A percentile compares a stretch with the other conserved stretches of the same genome.
phyloP scores from a whole-genome alignment of 306 rosid species.

The Mimosa pudica region DNA sequence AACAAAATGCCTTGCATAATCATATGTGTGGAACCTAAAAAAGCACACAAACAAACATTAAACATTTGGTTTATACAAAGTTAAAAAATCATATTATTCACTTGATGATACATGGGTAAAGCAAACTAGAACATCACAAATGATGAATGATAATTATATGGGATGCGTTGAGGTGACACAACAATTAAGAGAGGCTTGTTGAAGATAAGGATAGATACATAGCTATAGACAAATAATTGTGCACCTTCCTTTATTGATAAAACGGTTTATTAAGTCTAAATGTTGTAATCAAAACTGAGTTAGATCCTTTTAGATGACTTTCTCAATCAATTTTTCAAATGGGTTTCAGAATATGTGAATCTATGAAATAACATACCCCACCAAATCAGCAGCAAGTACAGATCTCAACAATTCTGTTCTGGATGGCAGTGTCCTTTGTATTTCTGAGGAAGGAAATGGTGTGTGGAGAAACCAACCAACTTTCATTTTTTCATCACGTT shows the following conservation, averaged over 20 bases:
- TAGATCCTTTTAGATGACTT: conserved; percentile 15
- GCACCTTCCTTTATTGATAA: conserved; percentile 18
- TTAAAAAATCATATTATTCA: neutral
- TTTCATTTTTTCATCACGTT: conserved; percentile 74
- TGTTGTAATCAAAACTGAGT: conserved; percentile 1
- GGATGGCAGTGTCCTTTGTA: conserved; percentile 90
- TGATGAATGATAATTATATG: neutral
- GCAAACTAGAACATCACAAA: neutral
- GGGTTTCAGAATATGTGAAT: conserved; percentile 13
- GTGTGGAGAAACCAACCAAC: conserved; percentile 99
- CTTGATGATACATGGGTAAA: conserved; percentile 8
- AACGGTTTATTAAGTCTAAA: neutral
- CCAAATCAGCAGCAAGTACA: conserved; percentile 93
- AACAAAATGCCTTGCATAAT: conserved; percentile 96
- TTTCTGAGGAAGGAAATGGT: conserved; percentile 99
- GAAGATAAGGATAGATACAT: conserved; percentile 19
- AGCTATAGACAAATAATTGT: conserved; percentile 6
- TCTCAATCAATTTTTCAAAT: conserved; percentile 5
- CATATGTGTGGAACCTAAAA: conserved; percentile 92
- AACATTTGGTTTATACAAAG: conserved; percentile 5
- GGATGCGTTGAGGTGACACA: neutral
- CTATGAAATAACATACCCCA: conserved; percentile 69
- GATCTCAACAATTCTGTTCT: conserved; percentile 85
- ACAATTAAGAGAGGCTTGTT: neutral
- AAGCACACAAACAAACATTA: conserved; percentile 31